These are phyloP conservation scores for Guyanaporus albipodus DNA, from an alignment of 768 basidiomycete genomes.

Conservation along the genomic window DNA sequence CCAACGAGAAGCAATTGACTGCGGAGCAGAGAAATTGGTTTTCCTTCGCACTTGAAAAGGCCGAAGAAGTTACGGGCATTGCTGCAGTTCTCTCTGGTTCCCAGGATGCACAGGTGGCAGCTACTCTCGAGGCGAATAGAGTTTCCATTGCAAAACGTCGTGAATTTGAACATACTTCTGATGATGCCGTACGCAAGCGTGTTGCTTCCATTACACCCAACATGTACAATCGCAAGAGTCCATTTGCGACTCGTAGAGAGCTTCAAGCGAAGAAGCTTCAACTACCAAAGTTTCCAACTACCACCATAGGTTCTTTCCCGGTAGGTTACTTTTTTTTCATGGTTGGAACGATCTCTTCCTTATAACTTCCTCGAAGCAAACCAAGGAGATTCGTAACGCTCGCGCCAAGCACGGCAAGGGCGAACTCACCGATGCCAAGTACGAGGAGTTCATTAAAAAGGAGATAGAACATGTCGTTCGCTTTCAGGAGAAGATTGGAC, in stretches of 20 bases:
- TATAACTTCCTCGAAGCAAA: constrained; percentile 58
- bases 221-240: constrained; percentile 81
- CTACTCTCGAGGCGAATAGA: constrained; percentile 85
- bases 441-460: constrained; percentile 97
- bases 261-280: constrained; percentile 85
- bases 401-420: constrained; percentile 94
- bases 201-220: constrained; percentile 88
- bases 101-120: constrained; percentile 65
- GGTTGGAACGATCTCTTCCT: neutral
- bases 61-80: constrained; percentile 81
- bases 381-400: constrained; percentile 96
- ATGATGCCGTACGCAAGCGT: constrained; percentile 92
- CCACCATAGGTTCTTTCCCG: constrained; percentile 98
- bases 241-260: constrained; percentile 83
- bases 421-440: constrained; percentile 80
- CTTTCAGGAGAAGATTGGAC: constrained; percentile 95
- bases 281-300: constrained; percentile 97
- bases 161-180: constrained; percentile 88
- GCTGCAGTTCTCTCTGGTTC: constrained; percentile 84
- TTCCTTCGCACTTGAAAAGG: constrained; percentile 97
- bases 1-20: constrained; percentile 87
- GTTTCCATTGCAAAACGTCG: constrained; percentile 90
- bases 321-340: constrained; percentile 37
- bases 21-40: constrained; percentile 94
- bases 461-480: constrained; percentile 90